Conservation (phyloP, 768 basidiomycete species). For the Auricularia auricula-judae region DNA sequence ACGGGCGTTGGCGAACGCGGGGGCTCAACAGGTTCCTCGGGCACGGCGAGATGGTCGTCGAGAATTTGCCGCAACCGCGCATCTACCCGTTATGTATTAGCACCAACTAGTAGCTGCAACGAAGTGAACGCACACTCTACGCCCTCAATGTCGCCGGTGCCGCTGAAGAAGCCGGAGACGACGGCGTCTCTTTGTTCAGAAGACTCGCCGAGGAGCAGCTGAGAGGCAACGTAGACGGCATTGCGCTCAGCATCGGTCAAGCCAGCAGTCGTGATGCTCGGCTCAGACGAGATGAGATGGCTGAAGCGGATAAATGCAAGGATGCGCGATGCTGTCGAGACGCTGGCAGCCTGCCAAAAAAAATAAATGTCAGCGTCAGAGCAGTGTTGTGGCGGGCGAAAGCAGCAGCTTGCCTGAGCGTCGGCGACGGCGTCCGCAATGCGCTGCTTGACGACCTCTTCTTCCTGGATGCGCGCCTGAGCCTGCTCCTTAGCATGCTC, state of each 20-base stretch:
- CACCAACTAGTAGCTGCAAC: slow-evolving; percentile 1
- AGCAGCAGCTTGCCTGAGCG: slow-evolving; percentile 38
- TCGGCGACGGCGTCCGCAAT: slow-evolving; percentile 44
- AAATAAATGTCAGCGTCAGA: background rate
- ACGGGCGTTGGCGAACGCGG: slow-evolving; percentile 2
- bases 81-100: slow-evolving; percentile 29
- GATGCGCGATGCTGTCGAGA: background rate
- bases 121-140: slow-evolving; percentile 43
- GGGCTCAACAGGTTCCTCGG: slow-evolving; percentile 13
- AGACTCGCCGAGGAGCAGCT: slow-evolving; percentile 48
- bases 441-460: slow-evolving; percentile 44
- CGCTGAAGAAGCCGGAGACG: slow-evolving; percentile 45
- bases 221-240: slow-evolving; percentile 41
- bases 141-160: slow-evolving; percentile 48
- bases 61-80: slow-evolving; percentile 49
- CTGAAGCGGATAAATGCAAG: background rate
- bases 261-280: background rate
- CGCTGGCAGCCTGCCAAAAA: background rate
- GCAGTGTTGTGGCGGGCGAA: background rate
- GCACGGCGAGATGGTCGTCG: slow-evolving; percentile 37
- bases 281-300: background rate
- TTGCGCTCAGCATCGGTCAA: slow-evolving; percentile 41
- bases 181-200: slow-evolving; percentile 36
- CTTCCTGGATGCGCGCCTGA: slow-evolving; percentile 42
- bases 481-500: slow-evolving; percentile 48